A percentile compares a stretch with the other conserved stretches of the same genome.
Conservation (phyloP, 768 basidiomycete genomes). For the Tephrocybe sp. region DNA sequence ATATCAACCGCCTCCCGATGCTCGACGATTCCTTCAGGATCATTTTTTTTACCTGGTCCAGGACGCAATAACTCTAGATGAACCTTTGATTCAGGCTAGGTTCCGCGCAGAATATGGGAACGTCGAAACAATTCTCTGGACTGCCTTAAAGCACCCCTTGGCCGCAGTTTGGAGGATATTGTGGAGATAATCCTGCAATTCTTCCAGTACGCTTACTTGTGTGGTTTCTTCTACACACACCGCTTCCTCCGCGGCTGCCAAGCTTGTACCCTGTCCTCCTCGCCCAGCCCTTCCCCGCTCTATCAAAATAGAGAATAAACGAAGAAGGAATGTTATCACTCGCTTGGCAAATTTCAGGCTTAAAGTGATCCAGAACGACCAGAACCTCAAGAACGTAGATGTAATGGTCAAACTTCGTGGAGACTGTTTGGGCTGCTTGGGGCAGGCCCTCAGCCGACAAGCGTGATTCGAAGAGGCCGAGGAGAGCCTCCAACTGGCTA, state of each 20-base stretch:
- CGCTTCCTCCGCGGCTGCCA: slow-evolving; percentile 19
- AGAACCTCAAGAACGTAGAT: not conserved
- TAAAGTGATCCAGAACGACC: not conserved
- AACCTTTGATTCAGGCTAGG: slow-evolving; percentile 10
- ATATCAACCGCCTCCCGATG: slow-evolving; percentile 19
- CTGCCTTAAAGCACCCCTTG: slow-evolving; percentile 11
- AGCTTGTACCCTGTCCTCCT: slow-evolving; percentile 13
- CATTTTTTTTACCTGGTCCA: slow-evolving; percentile 22
- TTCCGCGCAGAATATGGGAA: slow-evolving; percentile 25
- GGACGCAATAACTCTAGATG: slow-evolving; percentile 6
- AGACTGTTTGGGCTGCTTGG: slow-evolving; percentile 28
- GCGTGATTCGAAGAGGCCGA: slow-evolving; percentile 19
- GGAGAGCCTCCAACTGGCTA: slow-evolving; percentile 21
- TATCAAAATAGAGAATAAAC: not conserved
- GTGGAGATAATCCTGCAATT: slow-evolving; percentile 23
- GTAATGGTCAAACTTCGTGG: slow-evolving; percentile 18
- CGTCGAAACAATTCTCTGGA: slow-evolving; percentile 22
- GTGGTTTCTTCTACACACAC: slow-evolving; percentile 21
- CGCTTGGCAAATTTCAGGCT: not conserved
- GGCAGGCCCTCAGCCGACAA: slow-evolving; percentile 25
- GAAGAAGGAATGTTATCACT: not conserved
- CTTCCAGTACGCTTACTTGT: slow-evolving; percentile 23
- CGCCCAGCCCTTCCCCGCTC: too few relatives aligned
- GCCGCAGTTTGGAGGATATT: slow-evolving; percentile 13
- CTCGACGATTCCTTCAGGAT: slow-evolving; percentile 20